Conservation (phyloP, 306 rosid species). For the Psophocarpus tetragonolobus region DNA sequence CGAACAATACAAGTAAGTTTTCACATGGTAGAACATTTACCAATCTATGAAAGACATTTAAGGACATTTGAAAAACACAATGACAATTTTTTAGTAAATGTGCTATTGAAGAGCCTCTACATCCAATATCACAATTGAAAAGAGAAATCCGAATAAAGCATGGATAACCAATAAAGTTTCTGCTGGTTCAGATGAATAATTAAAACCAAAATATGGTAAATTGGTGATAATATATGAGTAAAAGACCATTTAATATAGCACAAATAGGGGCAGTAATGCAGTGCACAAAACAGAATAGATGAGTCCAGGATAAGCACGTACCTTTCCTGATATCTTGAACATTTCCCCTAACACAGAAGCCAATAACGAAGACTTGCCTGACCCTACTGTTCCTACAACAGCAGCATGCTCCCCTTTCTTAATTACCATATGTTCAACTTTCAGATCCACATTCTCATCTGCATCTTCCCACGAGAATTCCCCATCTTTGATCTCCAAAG, state of each 20-base stretch:
- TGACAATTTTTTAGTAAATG: neutral
- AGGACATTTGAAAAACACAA: neutral
- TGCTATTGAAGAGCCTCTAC: neutral
- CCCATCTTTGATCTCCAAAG: constrained; percentile 60
- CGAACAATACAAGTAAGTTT: neutral
- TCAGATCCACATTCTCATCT: constrained; percentile 46
- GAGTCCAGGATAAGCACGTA: constrained; percentile 39
- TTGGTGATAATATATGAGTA: neutral
- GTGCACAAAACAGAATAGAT: neutral
- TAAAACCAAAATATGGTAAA: neutral
- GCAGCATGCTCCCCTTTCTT: constrained; percentile 70
- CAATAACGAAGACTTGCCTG: constrained; percentile 85
- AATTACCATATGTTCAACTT: constrained; percentile 51
- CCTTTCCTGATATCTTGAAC: constrained; percentile 82
- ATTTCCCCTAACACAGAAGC: constrained; percentile 85
- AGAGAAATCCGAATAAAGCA: neutral
- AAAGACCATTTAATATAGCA: neutral
- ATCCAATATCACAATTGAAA: constrained; percentile 5
- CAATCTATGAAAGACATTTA: neutral
- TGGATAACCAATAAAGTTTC: neutral
- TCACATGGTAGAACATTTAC: neutral
- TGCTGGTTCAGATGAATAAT: neutral
- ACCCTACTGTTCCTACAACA: constrained; percentile 83
- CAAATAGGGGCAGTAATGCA: neutral
- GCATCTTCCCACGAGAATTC: constrained; percentile 79